Conservation (phyloP, 2,329 filamentous ascomycete species). For the Aspergillus jensenii region DNA sequence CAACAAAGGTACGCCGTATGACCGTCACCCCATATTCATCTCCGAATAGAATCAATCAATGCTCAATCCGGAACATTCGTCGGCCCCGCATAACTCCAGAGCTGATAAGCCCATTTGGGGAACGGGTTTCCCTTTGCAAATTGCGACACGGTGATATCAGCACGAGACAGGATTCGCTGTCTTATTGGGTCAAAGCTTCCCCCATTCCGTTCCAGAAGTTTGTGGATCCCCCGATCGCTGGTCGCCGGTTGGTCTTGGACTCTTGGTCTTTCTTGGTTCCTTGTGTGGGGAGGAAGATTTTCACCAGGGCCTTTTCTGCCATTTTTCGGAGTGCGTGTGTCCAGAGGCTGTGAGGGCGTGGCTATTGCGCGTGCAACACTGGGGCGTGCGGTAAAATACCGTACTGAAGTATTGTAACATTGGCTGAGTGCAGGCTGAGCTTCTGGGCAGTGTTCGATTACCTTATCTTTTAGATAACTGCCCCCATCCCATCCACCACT, state of each 20-base stretch:
- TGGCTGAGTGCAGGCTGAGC: too few relatives aligned
- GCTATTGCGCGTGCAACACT: neutral
- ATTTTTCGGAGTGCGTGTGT: conserved; percentile 14
- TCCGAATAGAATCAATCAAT: neutral
- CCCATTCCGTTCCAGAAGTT: conserved; percentile 26
- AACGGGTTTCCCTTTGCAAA: conserved; percentile 11
- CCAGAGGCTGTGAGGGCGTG: conserved; percentile 11
- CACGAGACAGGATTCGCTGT: conserved; percentile 10
- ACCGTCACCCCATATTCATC: neutral
- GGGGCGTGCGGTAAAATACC: neutral
- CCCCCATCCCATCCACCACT: neutral
- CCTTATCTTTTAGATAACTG: conserved; percentile 6
- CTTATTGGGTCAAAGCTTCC: conserved; percentile 15
- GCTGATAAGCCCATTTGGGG: conserved; percentile 15
- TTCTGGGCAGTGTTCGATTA: neutral
- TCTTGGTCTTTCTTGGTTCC: conserved; percentile 8
- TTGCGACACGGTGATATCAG: conserved; percentile 21
- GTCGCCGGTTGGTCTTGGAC: conserved; percentile 13
- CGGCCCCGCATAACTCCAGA: conserved; percentile 22
- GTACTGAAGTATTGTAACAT: neutral
- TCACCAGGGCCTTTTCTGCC: neutral
- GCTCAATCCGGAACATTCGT: conserved; percentile 14
- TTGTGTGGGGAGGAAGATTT: conserved; percentile 19
- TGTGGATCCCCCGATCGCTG: conserved; percentile 23
- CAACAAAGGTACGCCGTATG: neutral